phyloP scores from a whole-genome alignment of 2,329 filamentous ascomycete genomes.

The Paraphoma sp. region DNA sequence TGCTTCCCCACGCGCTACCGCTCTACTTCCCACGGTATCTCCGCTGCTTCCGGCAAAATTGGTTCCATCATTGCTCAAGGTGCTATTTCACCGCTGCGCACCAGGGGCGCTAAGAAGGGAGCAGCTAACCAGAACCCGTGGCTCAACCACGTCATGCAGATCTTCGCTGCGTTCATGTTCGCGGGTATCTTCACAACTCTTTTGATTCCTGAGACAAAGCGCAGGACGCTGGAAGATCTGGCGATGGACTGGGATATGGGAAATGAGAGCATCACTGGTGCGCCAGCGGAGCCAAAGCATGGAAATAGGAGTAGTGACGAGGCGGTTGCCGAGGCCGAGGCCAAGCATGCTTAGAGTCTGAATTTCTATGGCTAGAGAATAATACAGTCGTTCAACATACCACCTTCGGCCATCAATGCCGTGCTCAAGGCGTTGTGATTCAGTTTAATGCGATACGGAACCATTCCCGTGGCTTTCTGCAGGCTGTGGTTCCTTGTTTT shows the following conservation, averaged over 20 bases:
- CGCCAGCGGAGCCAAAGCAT: conserved; percentile 22
- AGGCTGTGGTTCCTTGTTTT: too few relatives aligned
- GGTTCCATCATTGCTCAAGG: conserved; percentile 59
- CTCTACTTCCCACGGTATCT: conserved; percentile 58
- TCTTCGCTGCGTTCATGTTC: conserved; percentile 83
- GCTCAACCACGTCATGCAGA: conserved; percentile 76
- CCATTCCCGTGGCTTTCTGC: too few relatives aligned
- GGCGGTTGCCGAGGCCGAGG: conserved; percentile 8
- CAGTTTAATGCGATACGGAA: too few relatives aligned
- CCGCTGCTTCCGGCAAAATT: conserved; percentile 56
- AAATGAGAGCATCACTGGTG: conserved; percentile 39
- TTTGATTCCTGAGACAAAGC: conserved; percentile 78
- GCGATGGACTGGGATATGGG: conserved; percentile 52
- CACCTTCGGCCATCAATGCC: too few relatives aligned
- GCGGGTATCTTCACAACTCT: conserved; percentile 71
- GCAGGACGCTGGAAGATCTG: conserved; percentile 75
- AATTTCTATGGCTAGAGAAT: neutral
- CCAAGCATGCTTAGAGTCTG: conserved; percentile 10
- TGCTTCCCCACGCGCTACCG: conserved; percentile 59
- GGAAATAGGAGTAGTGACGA: conserved; percentile 31
- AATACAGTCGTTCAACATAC: neutral
- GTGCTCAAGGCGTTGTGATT: too few relatives aligned
- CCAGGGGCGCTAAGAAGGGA: conserved; percentile 55
- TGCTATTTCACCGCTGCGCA: conserved; percentile 56
- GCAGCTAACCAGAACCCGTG: conserved; percentile 60